Evolutionary conservation across 1,284 basidiomycete species (phyloP).

Genomic region (Flammula alnicola): DNA sequence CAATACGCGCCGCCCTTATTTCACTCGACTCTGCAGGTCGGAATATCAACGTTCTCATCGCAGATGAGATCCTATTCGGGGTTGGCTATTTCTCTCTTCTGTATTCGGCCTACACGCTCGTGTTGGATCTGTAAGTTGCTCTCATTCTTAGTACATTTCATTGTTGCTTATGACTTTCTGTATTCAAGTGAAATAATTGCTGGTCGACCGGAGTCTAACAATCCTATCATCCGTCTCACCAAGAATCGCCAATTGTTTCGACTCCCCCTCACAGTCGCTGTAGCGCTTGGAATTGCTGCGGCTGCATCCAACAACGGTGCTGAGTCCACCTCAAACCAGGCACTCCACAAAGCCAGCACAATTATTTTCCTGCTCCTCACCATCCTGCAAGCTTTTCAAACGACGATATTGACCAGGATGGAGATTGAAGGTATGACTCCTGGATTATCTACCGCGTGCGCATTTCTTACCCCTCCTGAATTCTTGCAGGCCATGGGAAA

Average conservation of each 20-base stretch:
- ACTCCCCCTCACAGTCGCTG: constrained; percentile 18
- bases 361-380: constrained; percentile 22
- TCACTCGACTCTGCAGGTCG: constrained; percentile 29
- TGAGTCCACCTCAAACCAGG: not conserved
- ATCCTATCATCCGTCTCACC: constrained; percentile 12
- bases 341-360: constrained; percentile 14
- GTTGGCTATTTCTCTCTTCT: constrained; percentile 47
- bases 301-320: not conserved
- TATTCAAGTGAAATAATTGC: constrained; percentile 9
- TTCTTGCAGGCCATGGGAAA: not conserved
- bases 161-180: not conserved
- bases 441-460: not conserved
- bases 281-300: constrained; percentile 42
- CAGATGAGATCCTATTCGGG: constrained; percentile 34
- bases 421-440: constrained; percentile 6
- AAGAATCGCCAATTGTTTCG: constrained; percentile 20
- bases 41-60: constrained; percentile 33
- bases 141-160: not conserved
- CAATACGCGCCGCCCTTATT: constrained; percentile 37
- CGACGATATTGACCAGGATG: constrained; percentile 9
- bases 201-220: not conserved
- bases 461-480: not conserved
- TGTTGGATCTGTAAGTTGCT: constrained; percentile 40
- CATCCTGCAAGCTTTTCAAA: constrained; percentile 18
- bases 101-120: constrained; percentile 42